Conservation (phyloP, 257 asterid genomes). For the Voacanga thouarsii region DNA sequence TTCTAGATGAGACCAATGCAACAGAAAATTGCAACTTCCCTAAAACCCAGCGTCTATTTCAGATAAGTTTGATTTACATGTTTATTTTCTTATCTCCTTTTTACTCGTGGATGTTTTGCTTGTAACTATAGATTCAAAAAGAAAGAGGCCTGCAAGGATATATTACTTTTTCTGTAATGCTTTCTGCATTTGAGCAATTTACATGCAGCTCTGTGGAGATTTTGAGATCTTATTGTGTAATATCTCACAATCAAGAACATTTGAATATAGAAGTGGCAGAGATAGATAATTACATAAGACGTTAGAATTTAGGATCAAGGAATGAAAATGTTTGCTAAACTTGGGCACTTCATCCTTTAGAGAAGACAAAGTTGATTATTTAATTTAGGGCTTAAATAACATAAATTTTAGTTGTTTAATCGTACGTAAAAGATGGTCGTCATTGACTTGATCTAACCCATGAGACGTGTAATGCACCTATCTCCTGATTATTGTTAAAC, state of each 20-base stretch:
- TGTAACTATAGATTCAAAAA: neutral
- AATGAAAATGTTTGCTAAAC: neutral
- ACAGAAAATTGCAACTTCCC: neutral
- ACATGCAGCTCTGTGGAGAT: neutral
- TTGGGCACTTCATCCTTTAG: neutral
- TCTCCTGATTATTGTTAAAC: neutral
- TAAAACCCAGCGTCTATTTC: neutral
- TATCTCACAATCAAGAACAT: neutral
- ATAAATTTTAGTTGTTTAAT: neutral
- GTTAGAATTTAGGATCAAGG: neutral
- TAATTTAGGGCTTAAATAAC: neutral
- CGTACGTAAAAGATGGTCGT: neutral
- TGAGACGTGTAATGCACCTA: neutral
- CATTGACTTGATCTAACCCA: neutral
- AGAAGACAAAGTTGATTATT: neutral
- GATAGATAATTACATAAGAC: neutral
- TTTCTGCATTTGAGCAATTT: neutral
- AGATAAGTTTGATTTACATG: neutral
- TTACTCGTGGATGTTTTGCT: neutral
- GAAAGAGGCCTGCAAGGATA: neutral
- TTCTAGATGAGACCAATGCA: neutral
- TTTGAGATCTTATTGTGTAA: neutral
- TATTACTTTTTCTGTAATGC: neutral
- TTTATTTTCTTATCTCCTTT: neutral
- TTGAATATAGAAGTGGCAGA: neutral